A percentile compares a stretch with the other conserved stretches of the same genome.
These are phyloP conservation scores for Chlamydomonas incerta DNA, from an alignment of 139 green algal species.

Conservation along the genomic window DNA sequence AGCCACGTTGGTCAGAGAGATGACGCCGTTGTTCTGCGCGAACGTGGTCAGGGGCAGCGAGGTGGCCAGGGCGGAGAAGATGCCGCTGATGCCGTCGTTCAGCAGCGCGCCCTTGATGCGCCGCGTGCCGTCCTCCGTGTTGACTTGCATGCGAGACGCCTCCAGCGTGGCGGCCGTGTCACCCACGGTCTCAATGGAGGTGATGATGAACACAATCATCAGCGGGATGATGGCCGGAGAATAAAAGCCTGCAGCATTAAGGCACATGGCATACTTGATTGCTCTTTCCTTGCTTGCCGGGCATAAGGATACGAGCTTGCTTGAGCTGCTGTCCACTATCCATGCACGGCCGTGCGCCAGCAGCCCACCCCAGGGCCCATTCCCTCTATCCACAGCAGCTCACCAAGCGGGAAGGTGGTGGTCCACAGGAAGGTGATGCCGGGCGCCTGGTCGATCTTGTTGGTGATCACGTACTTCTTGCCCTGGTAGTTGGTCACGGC, in stretches of 20 bases:
- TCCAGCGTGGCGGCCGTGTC: conserved; percentile 84
- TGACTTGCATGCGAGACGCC: conserved; percentile 55
- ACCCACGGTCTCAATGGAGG: conserved; percentile 76
- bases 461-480: conserved; percentile 56
- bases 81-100: conserved; percentile 68
- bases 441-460: conserved; percentile 62
- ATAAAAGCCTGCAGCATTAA: conserved; percentile 53
- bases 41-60: conserved; percentile 81
- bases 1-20: conserved; percentile 73
- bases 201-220: conserved; percentile 55
- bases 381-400: too few species aligned
- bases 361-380: too few species aligned
- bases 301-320: too few species aligned
- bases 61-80: conserved; percentile 73
- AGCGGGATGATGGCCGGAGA: conserved; percentile 61
- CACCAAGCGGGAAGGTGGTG: conserved; percentile 69
- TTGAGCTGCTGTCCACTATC: too few species aligned
- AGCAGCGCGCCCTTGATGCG: conserved; percentile 74
- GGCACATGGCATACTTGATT: too few species aligned
- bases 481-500: conserved; percentile 49
- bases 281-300: too few species aligned
- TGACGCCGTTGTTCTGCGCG: conserved; percentile 68
- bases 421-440: conserved; percentile 84
- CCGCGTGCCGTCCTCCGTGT: conserved; percentile 44
- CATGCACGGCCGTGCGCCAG: too few species aligned